phyloP scores from a whole-genome alignment of 176 grass and related monocot species.

The Thinopyrum elongatum region DNA sequence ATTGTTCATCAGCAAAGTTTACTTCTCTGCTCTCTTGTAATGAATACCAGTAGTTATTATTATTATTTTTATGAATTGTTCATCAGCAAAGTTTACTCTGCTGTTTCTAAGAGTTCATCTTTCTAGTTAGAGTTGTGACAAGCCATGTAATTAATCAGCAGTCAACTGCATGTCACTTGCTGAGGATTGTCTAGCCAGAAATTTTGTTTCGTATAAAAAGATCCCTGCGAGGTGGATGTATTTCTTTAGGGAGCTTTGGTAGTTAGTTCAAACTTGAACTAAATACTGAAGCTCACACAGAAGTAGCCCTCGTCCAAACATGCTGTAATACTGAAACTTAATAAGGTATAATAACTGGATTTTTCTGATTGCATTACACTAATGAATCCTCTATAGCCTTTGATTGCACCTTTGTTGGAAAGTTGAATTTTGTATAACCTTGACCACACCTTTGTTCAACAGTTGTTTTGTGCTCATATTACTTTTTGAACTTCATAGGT shows the following conservation, averaged over 20 bases:
- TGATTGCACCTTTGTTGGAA: not conserved
- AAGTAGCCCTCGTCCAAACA: not conserved
- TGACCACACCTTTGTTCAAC: not conserved
- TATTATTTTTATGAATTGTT: not conserved
- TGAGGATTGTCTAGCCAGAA: not conserved
- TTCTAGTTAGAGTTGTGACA: conserved; percentile 9
- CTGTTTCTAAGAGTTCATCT: not conserved
- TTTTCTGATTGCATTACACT: not conserved
- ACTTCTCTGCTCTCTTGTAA: not conserved
- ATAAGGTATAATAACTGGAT: not conserved
- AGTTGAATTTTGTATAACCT: not conserved
- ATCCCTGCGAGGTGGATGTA: not conserved
- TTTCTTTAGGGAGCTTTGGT: not conserved
- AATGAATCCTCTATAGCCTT: not conserved
- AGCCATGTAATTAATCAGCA: not conserved
- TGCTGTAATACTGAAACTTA: not conserved
- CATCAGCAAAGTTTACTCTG: not conserved
- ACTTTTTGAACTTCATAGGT: conserved; percentile 43
- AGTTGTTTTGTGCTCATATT: conserved; percentile 2
- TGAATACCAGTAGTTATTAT: no score
- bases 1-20: not conserved
- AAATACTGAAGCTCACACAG: conserved; percentile 3
- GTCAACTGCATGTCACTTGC: not conserved
- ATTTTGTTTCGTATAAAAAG: not conserved
- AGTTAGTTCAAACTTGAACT: not conserved